These are phyloP conservation scores for Jatropha multifida DNA, from an alignment of 441 rosid genomes.

Conservation along the genomic window DNA sequence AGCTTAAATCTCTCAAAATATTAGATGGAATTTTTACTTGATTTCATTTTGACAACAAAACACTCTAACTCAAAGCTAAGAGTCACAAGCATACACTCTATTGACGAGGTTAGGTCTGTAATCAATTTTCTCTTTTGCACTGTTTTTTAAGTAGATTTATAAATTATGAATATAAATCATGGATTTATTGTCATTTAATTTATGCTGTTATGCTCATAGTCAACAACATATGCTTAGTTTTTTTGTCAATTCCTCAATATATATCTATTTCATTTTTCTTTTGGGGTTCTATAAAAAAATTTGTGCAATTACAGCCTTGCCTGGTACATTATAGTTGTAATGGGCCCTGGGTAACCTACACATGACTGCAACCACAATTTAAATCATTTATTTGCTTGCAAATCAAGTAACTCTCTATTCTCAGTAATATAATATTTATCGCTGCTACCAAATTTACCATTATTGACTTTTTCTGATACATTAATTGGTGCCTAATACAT, in stretches of 20 bases:
- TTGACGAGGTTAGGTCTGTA: not conserved
- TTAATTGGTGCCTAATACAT: not conserved
- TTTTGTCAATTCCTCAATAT: not conserved
- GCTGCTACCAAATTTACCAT: not conserved
- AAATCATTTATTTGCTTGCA: not conserved
- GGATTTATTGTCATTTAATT: not conserved
- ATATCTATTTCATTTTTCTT: not conserved
- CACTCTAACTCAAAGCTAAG: not conserved
- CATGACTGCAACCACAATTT: not conserved
- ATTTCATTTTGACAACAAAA: not conserved
- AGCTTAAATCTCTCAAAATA: not conserved
- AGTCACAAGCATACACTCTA: not conserved
- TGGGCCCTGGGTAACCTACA: not conserved
- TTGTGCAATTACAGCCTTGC: not conserved
- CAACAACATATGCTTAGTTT: not conserved
- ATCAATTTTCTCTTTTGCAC: not conserved
- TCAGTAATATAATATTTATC: not conserved
- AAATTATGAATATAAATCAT: not conserved
- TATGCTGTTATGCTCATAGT: conserved; percentile 3
- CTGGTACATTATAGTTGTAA: not conserved
- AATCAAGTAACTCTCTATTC: not conserved
- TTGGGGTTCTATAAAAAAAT: not conserved
- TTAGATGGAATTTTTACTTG: not conserved
- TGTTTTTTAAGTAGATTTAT: not conserved
- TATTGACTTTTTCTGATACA: not conserved